Percentiles rank a stretch among this genome's conserved stretches.
phyloP scores from a whole-genome alignment of 768 basidiomycete genomes.

The Mrakia gelida region DNA sequence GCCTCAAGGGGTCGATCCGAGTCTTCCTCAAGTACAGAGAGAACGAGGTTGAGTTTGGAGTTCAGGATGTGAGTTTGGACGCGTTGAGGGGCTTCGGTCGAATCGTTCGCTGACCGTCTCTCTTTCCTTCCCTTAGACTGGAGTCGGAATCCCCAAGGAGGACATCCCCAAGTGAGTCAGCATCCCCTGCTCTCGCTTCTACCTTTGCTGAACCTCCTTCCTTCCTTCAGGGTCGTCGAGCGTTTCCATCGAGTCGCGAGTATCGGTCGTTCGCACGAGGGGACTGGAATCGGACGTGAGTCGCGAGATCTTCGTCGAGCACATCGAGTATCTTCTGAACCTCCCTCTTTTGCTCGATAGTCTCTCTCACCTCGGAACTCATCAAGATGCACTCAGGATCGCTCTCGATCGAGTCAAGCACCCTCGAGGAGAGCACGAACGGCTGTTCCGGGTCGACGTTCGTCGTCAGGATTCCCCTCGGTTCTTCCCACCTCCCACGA shows the following conservation, averaged over 20 bases:
- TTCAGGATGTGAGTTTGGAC: constrained; percentile 40
- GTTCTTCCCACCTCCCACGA: constrained; percentile 43
- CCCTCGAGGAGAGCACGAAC: constrained; percentile 39
- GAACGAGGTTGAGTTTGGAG: constrained; percentile 40
- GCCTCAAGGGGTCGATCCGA: constrained; percentile 43
- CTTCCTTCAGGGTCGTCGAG: constrained; percentile 38
- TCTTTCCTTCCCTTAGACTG: constrained; percentile 35
- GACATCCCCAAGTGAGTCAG: neutral
- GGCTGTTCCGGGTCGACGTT: constrained; percentile 45
- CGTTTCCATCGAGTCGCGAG: constrained; percentile 47
- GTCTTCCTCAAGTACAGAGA: constrained; percentile 40
- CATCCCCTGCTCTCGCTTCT: neutral
- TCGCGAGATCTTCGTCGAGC: neutral
- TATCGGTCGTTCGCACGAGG: constrained; percentile 45
- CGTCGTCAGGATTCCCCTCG: constrained; percentile 44
- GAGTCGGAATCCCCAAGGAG: constrained; percentile 45
- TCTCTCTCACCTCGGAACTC: constrained; percentile 45
- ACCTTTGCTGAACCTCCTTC: neutral
- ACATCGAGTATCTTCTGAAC: neutral
- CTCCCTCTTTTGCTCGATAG: constrained; percentile 31
- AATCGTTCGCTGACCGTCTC: neutral
- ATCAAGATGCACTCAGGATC: constrained; percentile 46
- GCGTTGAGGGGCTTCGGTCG: neutral
- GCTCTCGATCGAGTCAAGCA: constrained; percentile 41
- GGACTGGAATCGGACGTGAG: constrained; percentile 26